Evolutionary conservation across 1,284 basidiomycete genomes (phyloP).

Genomic region (Moniliophthora roreri): DNA sequence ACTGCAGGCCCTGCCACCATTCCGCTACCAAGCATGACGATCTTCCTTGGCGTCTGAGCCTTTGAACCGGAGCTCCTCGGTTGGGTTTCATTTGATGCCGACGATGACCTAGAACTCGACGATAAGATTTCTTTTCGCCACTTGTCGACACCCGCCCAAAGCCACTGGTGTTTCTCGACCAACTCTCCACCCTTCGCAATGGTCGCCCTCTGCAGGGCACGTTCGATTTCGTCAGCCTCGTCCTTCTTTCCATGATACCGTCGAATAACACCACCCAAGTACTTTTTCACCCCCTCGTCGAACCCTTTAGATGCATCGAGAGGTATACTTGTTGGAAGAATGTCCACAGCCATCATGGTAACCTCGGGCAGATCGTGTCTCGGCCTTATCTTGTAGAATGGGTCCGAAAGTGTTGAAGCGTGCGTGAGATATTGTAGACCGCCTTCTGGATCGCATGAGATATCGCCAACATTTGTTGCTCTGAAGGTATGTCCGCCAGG

Average conservation of each 20-base stretch:
- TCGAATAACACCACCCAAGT: slow-evolving; percentile 58
- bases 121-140: slow-evolving; percentile 30
- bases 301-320: slow-evolving; percentile 81
- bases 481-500: slow-evolving; percentile 42
- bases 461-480: slow-evolving; percentile 77
- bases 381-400: slow-evolving; percentile 62
- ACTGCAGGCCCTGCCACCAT: slow-evolving; percentile 90
- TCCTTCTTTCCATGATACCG: slow-evolving; percentile 27
- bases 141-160: slow-evolving; percentile 50
- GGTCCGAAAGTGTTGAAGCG: slow-evolving; percentile 75
- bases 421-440: slow-evolving; percentile 81
- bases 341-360: slow-evolving; percentile 86
- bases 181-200: slow-evolving; percentile 67
- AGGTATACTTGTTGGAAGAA: slow-evolving; percentile 82
- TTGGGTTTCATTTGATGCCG: slow-evolving; percentile 7
- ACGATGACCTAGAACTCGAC: neutral
- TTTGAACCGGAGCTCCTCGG: slow-evolving; percentile 5
- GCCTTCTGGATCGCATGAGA: slow-evolving; percentile 82
- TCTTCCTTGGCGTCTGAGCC: slow-evolving; percentile 53
- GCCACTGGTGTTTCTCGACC: slow-evolving; percentile 54
- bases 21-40: slow-evolving; percentile 86
- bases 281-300: slow-evolving; percentile 64
- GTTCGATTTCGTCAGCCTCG: slow-evolving; percentile 14
- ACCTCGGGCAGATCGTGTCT: slow-evolving; percentile 50
- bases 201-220: slow-evolving; percentile 65